A percentile compares a stretch with the other conserved stretches of the same genome.
These are phyloP conservation scores for Styphnolobium japonicum DNA, from an alignment of 306 rosid genomes.

Conservation along the genomic window DNA sequence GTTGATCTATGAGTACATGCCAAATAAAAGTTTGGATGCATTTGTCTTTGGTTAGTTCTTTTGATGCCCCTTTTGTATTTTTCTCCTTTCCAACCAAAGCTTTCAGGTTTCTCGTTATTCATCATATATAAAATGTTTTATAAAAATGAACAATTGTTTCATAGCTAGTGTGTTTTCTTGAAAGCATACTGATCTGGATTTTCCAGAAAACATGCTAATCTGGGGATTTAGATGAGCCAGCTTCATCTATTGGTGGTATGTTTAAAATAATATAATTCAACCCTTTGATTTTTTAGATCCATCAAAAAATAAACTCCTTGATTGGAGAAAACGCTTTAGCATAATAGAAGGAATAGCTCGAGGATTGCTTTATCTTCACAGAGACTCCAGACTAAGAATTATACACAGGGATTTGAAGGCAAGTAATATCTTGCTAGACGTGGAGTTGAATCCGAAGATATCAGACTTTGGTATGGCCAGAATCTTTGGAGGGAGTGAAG, in stretches of 20 bases:
- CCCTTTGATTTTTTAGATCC: not conserved
- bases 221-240: not conserved
- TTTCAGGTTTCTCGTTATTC: not conserved
- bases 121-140: not conserved
- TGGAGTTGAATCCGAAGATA: not conserved
- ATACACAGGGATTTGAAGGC: slow-evolving; percentile 24
- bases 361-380: slow-evolving; percentile 18
- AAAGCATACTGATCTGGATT: not conserved
- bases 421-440: slow-evolving; percentile 20
- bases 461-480: slow-evolving; percentile 21
- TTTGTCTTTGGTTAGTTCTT: not conserved
- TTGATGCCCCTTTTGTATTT: not conserved
- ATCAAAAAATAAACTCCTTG: not conserved
- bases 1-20: not conserved
- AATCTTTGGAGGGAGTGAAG: slow-evolving; percentile 19
- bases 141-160: too few species aligned
- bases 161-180: not conserved
- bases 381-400: slow-evolving; percentile 12
- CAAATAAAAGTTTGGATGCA: slow-evolving; percentile 7
- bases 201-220: not conserved
- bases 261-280: not conserved
- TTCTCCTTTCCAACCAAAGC: not conserved
- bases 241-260: not conserved
- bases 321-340: not conserved
- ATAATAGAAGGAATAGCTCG: slow-evolving; percentile 24